phyloP scores from a whole-genome alignment of 768 basidiomycete genomes.

The Pisolithus orientalis region DNA sequence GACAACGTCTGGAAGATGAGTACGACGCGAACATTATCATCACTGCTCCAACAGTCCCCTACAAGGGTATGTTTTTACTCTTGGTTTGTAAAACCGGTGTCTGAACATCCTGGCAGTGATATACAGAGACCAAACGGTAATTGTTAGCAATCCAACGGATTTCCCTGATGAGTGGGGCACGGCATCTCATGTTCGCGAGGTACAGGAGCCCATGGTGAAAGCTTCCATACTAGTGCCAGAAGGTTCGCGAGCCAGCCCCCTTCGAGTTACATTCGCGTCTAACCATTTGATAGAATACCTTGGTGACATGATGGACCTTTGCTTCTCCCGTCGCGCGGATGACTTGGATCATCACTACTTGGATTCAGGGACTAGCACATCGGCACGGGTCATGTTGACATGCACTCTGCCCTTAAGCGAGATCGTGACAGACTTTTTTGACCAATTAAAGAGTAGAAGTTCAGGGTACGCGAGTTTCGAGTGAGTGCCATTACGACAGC shows the following conservation, averaged over 20 bases:
- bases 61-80: conserved; percentile 50
- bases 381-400: conserved; percentile 69
- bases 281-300: conserved; percentile 60
- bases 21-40: conserved; percentile 92
- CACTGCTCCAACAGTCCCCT: conserved; percentile 94
- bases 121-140: conserved; percentile 54
- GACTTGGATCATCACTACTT: conserved; percentile 82
- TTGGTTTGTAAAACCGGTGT: background rate
- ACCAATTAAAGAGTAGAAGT: conserved; percentile 87
- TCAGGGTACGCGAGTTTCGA: conserved; percentile 92
- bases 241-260: conserved; percentile 39
- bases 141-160: conserved; percentile 89
- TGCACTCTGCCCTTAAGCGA: conserved; percentile 86
- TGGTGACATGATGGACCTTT: conserved; percentile 94
- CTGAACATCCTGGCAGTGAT: conserved; percentile 45
- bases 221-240: conserved; percentile 94
- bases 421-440: conserved; percentile 94
- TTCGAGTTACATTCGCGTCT: background rate
- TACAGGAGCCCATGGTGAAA: conserved; percentile 91
- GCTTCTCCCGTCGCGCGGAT: conserved; percentile 77
- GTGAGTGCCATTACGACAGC: conserved; percentile 38
- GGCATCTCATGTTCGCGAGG: conserved; percentile 54
- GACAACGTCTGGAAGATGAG: conserved; percentile 95
- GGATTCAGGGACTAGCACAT: conserved; percentile 39
- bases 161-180: conserved; percentile 80